Base-by-base conservation (phyloP, 2,329 filamentous ascomycete species). In the Lanzia echinophila region DNA sequence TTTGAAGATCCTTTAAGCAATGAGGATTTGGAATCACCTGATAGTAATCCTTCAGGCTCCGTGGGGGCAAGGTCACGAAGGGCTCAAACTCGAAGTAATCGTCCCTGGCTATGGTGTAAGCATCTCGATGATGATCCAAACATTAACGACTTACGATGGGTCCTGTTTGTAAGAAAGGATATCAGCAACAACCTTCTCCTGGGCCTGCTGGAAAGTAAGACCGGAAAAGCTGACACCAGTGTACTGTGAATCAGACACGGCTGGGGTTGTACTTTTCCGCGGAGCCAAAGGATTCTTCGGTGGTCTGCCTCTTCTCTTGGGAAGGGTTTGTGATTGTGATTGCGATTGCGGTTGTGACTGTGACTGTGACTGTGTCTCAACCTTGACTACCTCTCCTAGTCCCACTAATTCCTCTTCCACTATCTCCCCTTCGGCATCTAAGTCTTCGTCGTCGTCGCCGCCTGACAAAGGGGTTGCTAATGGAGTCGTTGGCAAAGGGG, bases 111-210 rank as follows among this genome's bases (percentile, higher is more conserved):
- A 48, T 19, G 31, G 53, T 3, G 52, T 47, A 31, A 39, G 19
- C 32, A 33, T 17, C 33, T 45, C 24, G 39, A 42, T 31, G 10
- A n/a, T 41, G 38, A 8, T 41, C 17, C 6, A n/a, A n/a, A 41
- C 15, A 17, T 41, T 11, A 19, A 6, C 20, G 19, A 20, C 79
- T 62, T 73, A 87, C 83, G 79, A 75, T 57, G 83, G 81, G 56
- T 90, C 20, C 17, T 41, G 17, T n/a, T 41, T 41, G 38, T 41
- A 41, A 17, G 72, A 68, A 12, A 92, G 77, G 57, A 92, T 70
- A 62, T 92, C 88, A 52, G 86, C 81, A 3, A 95, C 74, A 54
- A 96, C 82, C 73, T 90, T 89, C 62, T 95, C 88, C 67, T 96
- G 90, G 0, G 90, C 90, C 65, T 90, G 79, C 67, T 95, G 88